Evolutionary conservation across 2,329 filamentous ascomycete species (phyloP), one percentile per base, ranked within the genome.

Genomic region (Fusarium sp.): DNA sequence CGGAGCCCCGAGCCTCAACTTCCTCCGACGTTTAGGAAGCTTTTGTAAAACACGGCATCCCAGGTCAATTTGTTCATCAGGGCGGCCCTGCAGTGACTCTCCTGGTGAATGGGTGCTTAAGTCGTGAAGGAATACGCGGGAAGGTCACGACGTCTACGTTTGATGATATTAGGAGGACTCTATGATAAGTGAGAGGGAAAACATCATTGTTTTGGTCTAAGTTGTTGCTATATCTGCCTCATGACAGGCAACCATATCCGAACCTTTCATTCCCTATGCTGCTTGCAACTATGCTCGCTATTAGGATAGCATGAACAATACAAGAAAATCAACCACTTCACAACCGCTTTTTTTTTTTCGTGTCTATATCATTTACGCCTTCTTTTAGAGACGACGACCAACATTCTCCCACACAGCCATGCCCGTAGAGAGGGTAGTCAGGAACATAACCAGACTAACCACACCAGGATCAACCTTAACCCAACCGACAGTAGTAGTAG

Each of bases 401-500:
- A 83, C 84, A 59, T 81, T 81, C 62, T 85, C 82, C 90, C 90
- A 93, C 2, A 89, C 85, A 69, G 88, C 86, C 68, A 80, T 76
- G 1, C 85, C 84, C 9, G 89, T 88, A 49, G 92, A 74, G 4
- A 90, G 49, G 0, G 90, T 91, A 55, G 89, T 89, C 20, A 86
- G 73, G 18, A 90, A 78, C 84, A 89, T 90, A 8, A 84, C 83
- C 11, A 84, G 60, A 1, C 87, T 89, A 1, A 91, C 84, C 1
- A 83, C 79, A 3, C 86, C 82, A 0, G 83, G 78, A 9, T 83
- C 80, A 1, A 84, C 79, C 0, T 81, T 76, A 25, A 90, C 78
- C 89, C 89, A 91, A 0, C 88, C 88, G 13, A 91, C 78, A 1
- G 85, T 80, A 6, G 81, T 80, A 0, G 86, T 86, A 0, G 91